Conservation (phyloP, 1,284 basidiomycete genomes). For the Coniferiporia sulphurascens region DNA sequence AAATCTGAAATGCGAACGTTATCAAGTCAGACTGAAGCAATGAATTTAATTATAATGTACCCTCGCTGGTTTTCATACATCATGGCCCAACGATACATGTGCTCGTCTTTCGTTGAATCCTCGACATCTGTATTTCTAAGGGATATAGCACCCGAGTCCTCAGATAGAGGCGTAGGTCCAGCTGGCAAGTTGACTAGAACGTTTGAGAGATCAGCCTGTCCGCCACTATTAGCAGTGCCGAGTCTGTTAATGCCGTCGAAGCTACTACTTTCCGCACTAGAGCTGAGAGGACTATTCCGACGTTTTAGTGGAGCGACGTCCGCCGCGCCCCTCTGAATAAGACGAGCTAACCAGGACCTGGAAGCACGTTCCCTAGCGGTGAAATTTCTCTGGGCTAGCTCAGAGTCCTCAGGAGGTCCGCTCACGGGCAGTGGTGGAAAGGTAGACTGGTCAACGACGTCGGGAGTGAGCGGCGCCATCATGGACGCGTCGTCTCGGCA, state of each 20-base stretch:
- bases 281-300: background rate
- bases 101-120: slow-evolving; percentile 10
- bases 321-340: background rate
- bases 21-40: background rate
- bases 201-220: background rate
- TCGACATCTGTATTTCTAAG: background rate
- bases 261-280: background rate
- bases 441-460: background rate
- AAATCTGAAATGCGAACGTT: slow-evolving; percentile 35
- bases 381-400: slow-evolving; percentile 11
- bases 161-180: background rate
- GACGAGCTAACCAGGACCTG: slow-evolving; percentile 9
- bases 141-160: background rate
- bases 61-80: slow-evolving; percentile 79
- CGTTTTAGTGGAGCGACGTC: slow-evolving; percentile 7
- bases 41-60: slow-evolving; percentile 34
- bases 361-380: slow-evolving; percentile 8
- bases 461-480: background rate
- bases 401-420: slow-evolving; percentile 13
- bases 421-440: slow-evolving; percentile 10
- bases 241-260: background rate
- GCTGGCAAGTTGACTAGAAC: background rate
- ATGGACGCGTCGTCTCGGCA: background rate
- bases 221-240: background rate
- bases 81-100: slow-evolving; percentile 63